Conservation (phyloP, 1,139 yeast genomes). For the Saccharomyces pastorianus region DNA sequence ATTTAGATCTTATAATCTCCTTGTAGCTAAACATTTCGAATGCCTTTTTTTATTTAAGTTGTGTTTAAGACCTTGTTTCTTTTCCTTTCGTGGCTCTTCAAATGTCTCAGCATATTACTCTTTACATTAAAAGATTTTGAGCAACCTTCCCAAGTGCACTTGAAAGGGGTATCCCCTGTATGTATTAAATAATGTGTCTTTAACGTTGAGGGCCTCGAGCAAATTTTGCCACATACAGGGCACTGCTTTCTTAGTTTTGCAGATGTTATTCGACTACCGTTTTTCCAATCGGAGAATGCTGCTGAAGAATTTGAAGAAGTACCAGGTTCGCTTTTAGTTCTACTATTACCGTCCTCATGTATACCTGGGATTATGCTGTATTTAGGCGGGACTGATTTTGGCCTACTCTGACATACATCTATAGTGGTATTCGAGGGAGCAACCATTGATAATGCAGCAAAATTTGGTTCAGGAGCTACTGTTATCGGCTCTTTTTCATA, state of each 20-base stretch:
- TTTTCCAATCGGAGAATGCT: neutral
- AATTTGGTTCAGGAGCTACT: neutral
- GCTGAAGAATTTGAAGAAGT: neutral
- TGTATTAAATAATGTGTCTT: constrained; percentile 79
- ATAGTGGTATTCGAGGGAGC: neutral
- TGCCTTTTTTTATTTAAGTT: neutral
- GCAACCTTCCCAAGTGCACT: constrained; percentile 63
- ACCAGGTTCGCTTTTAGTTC: neutral
- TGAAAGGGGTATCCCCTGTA: constrained; percentile 81
- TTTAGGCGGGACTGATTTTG: neutral
- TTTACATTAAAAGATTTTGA: constrained; percentile 69
- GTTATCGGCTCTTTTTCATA: neutral
- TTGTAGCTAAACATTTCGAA: neutral
- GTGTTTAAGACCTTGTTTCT: constrained; percentile 1
- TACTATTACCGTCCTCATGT: neutral
- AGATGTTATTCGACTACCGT: neutral
- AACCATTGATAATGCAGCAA: neutral
- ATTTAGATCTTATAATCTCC: neutral
- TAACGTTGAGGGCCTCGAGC: constrained; percentile 75
- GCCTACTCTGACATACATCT: neutral
- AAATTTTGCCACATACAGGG: constrained; percentile 63
- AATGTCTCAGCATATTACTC: constrained; percentile 74
- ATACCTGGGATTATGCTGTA: neutral
- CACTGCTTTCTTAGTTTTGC: constrained; percentile 35
- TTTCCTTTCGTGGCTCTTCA: constrained; percentile 44